These are phyloP conservation scores for Colletotrichum sp. DNA, from an alignment of 2,329 filamentous ascomycete genomes.

Conservation along the genomic window DNA sequence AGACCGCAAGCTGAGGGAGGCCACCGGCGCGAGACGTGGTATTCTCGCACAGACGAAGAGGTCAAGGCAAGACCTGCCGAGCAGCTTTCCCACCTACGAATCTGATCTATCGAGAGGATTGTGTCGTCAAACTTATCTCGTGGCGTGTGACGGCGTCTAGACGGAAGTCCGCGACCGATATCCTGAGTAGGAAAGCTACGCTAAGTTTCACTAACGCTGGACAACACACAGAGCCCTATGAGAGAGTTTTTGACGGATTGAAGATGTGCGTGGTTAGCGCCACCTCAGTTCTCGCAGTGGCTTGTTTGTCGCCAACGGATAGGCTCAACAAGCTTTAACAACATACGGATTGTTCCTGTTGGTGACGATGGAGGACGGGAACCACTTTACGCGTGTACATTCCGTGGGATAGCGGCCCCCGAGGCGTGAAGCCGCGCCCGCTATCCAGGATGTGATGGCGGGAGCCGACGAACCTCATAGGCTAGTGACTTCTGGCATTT, in stretches of 20 bases:
- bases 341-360: background rate
- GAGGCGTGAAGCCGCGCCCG: background rate
- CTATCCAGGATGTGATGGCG: background rate
- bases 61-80: background rate
- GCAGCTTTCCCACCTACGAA: background rate
- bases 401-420: background rate
- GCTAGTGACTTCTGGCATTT: background rate
- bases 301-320: background rate
- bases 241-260: conserved; percentile 11
- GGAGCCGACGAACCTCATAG: conserved; percentile 13
- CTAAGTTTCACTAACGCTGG: conserved; percentile 13
- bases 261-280: conserved; percentile 4
- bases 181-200: background rate
- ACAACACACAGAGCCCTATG: conserved; percentile 3
- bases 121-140: background rate
- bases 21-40: conserved; percentile 7
- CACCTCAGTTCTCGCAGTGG: background rate
- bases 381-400: conserved; percentile 26
- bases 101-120: conserved; percentile 10
- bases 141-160: background rate
- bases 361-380: conserved; percentile 16
- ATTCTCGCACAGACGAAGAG: conserved; percentile 11
- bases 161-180: conserved; percentile 1
- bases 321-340: conserved; percentile 11
- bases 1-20: conserved; percentile 14